Conservation (phyloP, 768 basidiomycete genomes). For the Galerina sulciceps region DNA sequence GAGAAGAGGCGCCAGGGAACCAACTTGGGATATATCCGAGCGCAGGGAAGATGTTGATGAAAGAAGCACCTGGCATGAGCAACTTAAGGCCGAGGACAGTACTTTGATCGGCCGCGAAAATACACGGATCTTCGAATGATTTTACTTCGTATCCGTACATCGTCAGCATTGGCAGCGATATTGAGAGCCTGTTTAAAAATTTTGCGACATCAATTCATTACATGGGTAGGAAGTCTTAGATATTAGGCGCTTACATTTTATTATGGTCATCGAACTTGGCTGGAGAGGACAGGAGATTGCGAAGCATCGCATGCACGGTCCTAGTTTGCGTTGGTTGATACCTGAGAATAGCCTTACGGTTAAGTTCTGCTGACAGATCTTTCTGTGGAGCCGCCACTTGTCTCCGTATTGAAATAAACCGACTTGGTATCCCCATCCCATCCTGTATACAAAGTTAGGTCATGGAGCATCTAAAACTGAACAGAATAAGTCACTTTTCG, state of each 20-base stretch:
- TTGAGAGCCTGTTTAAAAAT: too few species aligned
- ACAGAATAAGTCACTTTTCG: not conserved
- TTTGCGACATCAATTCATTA: too few species aligned
- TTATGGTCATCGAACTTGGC: not conserved
- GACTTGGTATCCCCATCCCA: conserved; percentile 40
- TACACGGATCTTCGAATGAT: conserved; percentile 13
- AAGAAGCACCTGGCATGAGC: conserved; percentile 11
- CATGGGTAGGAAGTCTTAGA: too few species aligned
- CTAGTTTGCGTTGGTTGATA: conserved; percentile 31
- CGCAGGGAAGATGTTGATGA: conserved; percentile 14
- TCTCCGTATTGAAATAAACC: conserved; percentile 36
- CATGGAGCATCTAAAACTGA: too few species aligned
- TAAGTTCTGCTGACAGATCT: conserved; percentile 36
- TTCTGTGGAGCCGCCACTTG: conserved; percentile 38
- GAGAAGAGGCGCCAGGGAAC: conserved; percentile 12
- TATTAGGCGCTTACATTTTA: conserved; percentile 2
- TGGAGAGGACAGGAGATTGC: conserved; percentile 20
- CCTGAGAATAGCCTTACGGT: conserved; percentile 23
- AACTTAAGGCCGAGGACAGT: not conserved
- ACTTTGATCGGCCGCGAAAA: conserved; percentile 9
- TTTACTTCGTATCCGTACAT: conserved; percentile 21
- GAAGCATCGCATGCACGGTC: conserved; percentile 33
- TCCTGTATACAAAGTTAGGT: too few species aligned
- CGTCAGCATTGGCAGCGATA: conserved; percentile 12
- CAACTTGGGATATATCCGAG: conserved; percentile 15